Base-by-base conservation (phyloP, 2,329 filamentous ascomycete species). In the Exophiala bonariae region DNA sequence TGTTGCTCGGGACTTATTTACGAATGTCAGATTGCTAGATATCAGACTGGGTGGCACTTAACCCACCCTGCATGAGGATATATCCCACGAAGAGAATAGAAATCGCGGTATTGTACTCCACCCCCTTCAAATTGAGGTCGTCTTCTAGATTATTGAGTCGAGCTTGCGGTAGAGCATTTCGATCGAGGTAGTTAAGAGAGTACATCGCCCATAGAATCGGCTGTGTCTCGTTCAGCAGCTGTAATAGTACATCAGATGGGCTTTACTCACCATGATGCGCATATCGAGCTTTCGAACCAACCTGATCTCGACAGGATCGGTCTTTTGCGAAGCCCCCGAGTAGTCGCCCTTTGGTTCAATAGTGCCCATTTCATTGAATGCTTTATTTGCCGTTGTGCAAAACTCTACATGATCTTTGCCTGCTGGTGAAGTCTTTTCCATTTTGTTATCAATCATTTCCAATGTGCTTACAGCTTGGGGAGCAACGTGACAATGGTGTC, bases 251-350 rank as follows among this genome's bases (percentile, higher is more conserved):
- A 26, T 26, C 23, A 19, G 35, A 19, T 8, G 16, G 20, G 14
- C 7, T 6, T 26, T 26, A 11, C 23, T 11, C 23, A 26, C 23
- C 65, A 69, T 62, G 26, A 69, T 67, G 46, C 61, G 63, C 10
- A 49, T 57, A 45, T 73, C 70, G 4, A 72, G 63, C 58, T 73
- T 73, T 34, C 63, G 63, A 5, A 73, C 69, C 4, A 73, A 61
- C 3, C 50, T 57, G 36, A 67, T 70, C 60, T 73, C 70, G 18
- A 63, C 59, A 0, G 68, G 67, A 31, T 72, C 66, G 3, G 66
- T 70, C 54, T 70, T 70, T 50, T 58, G 61, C 31, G 55, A 58
- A 1, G 65, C 63, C 16, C 69, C 69, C 11, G 69, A 67, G 54
- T 68, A 71, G 50, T 71, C 69, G 8, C 32, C 32, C 17, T 34